Conservation (phyloP, 768 basidiomycete species). For the Kwoniella mangroviensis region DNA sequence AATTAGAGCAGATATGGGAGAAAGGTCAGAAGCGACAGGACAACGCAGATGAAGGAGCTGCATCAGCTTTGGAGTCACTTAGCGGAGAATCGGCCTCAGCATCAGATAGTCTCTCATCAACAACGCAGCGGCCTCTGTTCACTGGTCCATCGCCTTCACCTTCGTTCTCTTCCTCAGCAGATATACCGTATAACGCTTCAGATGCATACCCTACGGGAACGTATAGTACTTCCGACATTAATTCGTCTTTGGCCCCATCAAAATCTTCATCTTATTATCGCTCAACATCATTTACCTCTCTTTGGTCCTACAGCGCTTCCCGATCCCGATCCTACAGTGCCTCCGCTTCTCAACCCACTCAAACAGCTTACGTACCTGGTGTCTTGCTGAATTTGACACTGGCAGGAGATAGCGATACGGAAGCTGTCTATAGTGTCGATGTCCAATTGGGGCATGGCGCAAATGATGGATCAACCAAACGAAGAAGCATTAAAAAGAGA, state of each 20-base stretch:
- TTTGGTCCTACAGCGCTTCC: slow-evolving; percentile 22
- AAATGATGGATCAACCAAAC: not conserved
- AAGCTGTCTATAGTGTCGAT: slow-evolving; percentile 50
- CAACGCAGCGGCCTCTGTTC: slow-evolving; percentile 16
- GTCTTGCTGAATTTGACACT: slow-evolving; percentile 30
- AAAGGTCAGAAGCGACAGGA: slow-evolving; percentile 6
- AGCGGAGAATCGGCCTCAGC: not conserved
- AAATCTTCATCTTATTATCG: slow-evolving; percentile 13
- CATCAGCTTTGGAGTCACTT: slow-evolving; percentile 5
- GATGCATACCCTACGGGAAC: slow-evolving; percentile 1
- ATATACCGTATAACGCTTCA: not conserved
- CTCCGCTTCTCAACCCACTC: slow-evolving; percentile 11
- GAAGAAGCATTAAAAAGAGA: slow-evolving; percentile 1
- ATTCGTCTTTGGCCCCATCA: slow-evolving; percentile 14
- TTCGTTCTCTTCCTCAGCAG: not conserved
- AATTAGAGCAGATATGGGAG: not conserved
- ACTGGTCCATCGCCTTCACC: slow-evolving; percentile 18
- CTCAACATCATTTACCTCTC: slow-evolving; percentile 22
- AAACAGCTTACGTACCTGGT: slow-evolving; percentile 28
- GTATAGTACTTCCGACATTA: not conserved
- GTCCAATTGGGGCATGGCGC: slow-evolving; percentile 47
- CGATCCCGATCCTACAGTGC: slow-evolving; percentile 20
- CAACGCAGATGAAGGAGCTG: slow-evolving; percentile 4
- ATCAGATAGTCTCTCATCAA: not conserved
- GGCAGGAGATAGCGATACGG: slow-evolving; percentile 33